phyloP scores from a whole-genome alignment of 2,329 filamentous ascomycete species.

The Hysterium pulicare region DNA sequence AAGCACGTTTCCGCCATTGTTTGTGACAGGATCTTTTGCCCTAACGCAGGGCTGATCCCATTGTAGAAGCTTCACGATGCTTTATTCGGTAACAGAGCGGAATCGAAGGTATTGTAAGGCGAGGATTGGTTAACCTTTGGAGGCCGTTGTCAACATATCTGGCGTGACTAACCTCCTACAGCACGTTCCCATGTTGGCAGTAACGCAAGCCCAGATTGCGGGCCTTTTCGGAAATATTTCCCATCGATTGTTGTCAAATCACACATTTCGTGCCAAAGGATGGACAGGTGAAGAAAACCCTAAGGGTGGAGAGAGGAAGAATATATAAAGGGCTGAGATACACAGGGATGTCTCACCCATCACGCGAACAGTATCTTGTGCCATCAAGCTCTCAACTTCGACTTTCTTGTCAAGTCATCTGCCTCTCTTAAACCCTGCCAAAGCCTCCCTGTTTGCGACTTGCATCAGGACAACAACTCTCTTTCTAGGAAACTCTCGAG shows the following conservation, averaged over 20 bases:
- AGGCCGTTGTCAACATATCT: constrained; percentile 5
- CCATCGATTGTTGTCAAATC: constrained; percentile 4
- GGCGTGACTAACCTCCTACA: constrained; percentile 6
- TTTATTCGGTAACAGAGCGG: not conserved
- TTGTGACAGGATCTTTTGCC: constrained; percentile 5
- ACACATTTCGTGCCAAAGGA: constrained; percentile 1
- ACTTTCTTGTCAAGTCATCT: not conserved
- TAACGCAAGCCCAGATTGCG: constrained; percentile 12
- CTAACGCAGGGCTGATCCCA: constrained; percentile 6
- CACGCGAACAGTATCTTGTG: constrained; percentile 7
- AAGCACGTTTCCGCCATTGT: constrained; percentile 11
- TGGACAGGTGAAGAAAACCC: not conserved
- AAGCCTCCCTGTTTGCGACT: not conserved
- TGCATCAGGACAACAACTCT: not conserved
- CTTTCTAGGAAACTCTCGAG: not conserved
- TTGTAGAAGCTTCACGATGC: constrained; percentile 10
- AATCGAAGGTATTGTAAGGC: not conserved
- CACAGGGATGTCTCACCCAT: constrained; percentile 8
- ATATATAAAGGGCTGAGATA: constrained; percentile 13
- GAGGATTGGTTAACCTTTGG: not conserved
- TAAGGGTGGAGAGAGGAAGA: not conserved
- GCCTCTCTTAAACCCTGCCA: not conserved
- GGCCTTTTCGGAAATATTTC: constrained; percentile 11
- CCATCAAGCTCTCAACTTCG: not conserved
- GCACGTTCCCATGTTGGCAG: constrained; percentile 11